Percentiles rank a stretch among this genome's conserved stretches.
These are phyloP conservation scores for Juglanconis sp. DNA, from an alignment of 2,329 filamentous ascomycete genomes.

Conservation along the genomic window DNA sequence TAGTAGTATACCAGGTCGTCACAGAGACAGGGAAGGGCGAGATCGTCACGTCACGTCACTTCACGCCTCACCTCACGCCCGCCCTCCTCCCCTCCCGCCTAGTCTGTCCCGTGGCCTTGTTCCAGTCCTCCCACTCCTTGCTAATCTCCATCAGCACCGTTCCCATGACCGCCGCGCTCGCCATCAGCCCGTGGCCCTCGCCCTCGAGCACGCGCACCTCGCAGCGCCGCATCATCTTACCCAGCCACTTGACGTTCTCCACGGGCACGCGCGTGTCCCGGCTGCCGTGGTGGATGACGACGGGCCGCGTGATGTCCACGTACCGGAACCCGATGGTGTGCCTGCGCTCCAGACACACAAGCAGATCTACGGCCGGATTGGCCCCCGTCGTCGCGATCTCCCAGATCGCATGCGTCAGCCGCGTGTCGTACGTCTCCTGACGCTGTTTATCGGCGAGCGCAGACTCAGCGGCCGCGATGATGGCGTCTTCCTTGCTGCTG, in stretches of 20 bases:
- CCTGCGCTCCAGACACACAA: conserved; percentile 87
- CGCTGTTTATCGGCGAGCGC: conserved; percentile 68
- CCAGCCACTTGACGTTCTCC: conserved; percentile 93
- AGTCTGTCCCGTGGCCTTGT: conserved; percentile 46
- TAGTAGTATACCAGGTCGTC: neutral
- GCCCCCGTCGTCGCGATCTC: conserved; percentile 84
- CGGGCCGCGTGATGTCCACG: conserved; percentile 86
- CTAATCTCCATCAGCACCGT: conserved; percentile 92
- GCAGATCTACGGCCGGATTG: conserved; percentile 88
- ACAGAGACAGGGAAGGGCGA: neutral
- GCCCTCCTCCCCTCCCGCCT: conserved; percentile 9
- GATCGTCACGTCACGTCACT: neutral
- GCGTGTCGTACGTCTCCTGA: conserved; percentile 73
- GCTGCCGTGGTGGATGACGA: conserved; percentile 92
- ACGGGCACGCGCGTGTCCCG: conserved; percentile 89
- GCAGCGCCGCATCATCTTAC: conserved; percentile 87
- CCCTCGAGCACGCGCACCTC: conserved; percentile 88
- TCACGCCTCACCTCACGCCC: neutral
- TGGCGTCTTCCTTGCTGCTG: conserved; percentile 24
- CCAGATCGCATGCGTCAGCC: conserved; percentile 92
- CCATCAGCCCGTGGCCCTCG: conserved; percentile 95
- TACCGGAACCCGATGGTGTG: conserved; percentile 95
- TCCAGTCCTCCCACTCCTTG: conserved; percentile 90
- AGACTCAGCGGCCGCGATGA: conserved; percentile 54
- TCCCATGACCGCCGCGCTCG: conserved; percentile 88